Evolutionary conservation across 192 early-diverging fungal genomes (phyloP).

Genomic region (Jimgerdemannia flammicorona): DNA sequence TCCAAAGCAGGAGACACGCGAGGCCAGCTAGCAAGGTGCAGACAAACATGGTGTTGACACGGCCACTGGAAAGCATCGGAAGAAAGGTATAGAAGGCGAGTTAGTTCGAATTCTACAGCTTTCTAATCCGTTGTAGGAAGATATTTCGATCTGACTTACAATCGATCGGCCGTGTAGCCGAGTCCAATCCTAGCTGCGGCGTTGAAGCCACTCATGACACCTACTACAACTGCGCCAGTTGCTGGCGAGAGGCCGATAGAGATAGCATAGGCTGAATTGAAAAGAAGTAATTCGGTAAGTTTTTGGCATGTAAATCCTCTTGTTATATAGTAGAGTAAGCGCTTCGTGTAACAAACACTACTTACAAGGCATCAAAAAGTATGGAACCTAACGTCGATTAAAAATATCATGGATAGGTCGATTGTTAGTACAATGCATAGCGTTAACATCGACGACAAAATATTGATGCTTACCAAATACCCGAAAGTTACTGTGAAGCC

Average conservation of each 20-base stretch:
- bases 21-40: slow-evolving; percentile 42
- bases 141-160: slow-evolving; percentile 7
- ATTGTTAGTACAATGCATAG: no score
- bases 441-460: no score
- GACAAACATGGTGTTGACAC: slow-evolving; percentile 46
- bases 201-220: slow-evolving; percentile 62
- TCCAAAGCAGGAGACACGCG: slow-evolving; percentile 41
- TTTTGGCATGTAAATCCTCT: not conserved
- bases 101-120: not conserved
- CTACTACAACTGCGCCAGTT: slow-evolving; percentile 52
- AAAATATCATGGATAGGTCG: no score
- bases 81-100: not conserved
- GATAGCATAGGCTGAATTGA: slow-evolving; percentile 34
- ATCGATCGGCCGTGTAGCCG: slow-evolving; percentile 50
- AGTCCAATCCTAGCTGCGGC: slow-evolving; percentile 58
- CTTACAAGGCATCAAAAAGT: slow-evolving; percentile 36
- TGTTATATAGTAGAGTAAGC: not conserved
- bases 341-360: not conserved
- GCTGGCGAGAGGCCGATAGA: slow-evolving; percentile 32
- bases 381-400: slow-evolving; percentile 13
- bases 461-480: slow-evolving; percentile 24
- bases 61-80: slow-evolving; percentile 26
- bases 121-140: not conserved
- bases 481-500: slow-evolving; percentile 31
- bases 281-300: not conserved